Base-by-base conservation (phyloP, 1,139 yeast species). In the Taphrina deformans region DNA sequence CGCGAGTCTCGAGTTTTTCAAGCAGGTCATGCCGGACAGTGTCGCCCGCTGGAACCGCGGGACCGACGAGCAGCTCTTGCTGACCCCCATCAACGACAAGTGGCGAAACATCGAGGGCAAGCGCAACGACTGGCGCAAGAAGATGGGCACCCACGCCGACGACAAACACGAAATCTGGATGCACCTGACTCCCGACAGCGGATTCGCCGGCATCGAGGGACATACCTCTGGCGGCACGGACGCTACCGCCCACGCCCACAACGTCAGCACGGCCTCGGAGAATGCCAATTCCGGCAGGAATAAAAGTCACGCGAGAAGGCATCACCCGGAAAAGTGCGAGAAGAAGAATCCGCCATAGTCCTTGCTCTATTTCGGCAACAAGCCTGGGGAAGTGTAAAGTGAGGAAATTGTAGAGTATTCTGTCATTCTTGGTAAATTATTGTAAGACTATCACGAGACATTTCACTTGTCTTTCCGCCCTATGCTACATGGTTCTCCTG, bases 131-230 rank as follows among this genome's bases (percentile, higher is more conserved):
- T 59, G 63, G 63, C 29, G 45, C 26, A 35, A 21, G 2, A 61
- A 61, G 21, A 61, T 52, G 65, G 52, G 27, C 23, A 24, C 31
- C 4, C 51, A 51, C 33, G 29, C 50, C 12, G 58, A 31, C 14
- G 58, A 53, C 35, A 48, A 38, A 4, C 53, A 48, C 23, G 63
- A 59, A 23, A 48, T 59, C 10, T 59, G 63, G 63, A 59, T 59
- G 63, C 63, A 59, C 31, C 21, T 59, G 40, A 59, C 63, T 16
- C 63, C 63, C 31, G 26, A 26, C 21, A 35, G 50, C 26, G 63
- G 63, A 16, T 59, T 48, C 46, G 63, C 51, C 23, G 63, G 63
- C 5, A 50, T 59, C 50, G 63, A 59, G 31, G 63, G 63, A 18
- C 56, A 59, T 26, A 35, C 31, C 18, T 40, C 7, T 9, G 63